phyloP scores from a whole-genome alignment of 2,329 filamentous ascomycete genomes.

The Paraphaeosphaeria minitans region DNA sequence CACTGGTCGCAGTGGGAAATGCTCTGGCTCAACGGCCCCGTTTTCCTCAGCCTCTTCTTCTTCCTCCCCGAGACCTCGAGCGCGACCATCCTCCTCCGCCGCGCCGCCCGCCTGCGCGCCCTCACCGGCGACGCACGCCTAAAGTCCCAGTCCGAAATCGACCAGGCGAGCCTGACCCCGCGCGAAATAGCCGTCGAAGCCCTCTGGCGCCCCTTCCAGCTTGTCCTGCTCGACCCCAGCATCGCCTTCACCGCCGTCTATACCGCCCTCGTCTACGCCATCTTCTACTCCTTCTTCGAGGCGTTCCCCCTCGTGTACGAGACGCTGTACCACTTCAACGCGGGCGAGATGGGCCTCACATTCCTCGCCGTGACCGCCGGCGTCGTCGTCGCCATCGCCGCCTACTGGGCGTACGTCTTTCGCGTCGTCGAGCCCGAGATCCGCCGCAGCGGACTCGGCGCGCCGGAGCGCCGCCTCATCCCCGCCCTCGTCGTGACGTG shows the following conservation, averaged over 20 bases:
- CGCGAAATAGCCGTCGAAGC: constrained; percentile 56
- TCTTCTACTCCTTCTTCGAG: constrained; percentile 78
- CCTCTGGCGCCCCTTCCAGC: constrained; percentile 76
- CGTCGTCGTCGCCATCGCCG: constrained; percentile 68
- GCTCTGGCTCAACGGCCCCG: constrained; percentile 72
- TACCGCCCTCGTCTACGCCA: constrained; percentile 79
- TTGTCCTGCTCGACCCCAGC: constrained; percentile 82
- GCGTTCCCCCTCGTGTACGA: constrained; percentile 71
- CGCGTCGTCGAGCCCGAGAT: constrained; percentile 68
- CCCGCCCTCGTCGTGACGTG: constrained; percentile 64
- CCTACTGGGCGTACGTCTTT: constrained; percentile 74
- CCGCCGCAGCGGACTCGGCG: constrained; percentile 70
- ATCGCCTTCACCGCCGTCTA: constrained; percentile 83
- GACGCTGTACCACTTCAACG: constrained; percentile 75
- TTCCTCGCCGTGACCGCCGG: constrained; percentile 83
- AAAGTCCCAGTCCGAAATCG: constrained; percentile 80
- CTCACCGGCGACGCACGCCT: constrained; percentile 67
- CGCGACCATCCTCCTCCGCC: constrained; percentile 72
- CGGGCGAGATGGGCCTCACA: constrained; percentile 77
- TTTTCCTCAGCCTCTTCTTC: constrained; percentile 79
- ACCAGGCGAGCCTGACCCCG: constrained; percentile 54
- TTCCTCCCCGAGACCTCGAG: constrained; percentile 88
- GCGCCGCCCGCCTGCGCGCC: constrained; percentile 74
- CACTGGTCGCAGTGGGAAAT: constrained; percentile 88
- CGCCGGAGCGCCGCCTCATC: constrained; percentile 73